A percentile compares a stretch with the other conserved stretches of the same genome.
These are phyloP conservation scores for Cladosporium sp. DNA, from an alignment of 2,329 filamentous ascomycete species.

Conservation along the genomic window DNA sequence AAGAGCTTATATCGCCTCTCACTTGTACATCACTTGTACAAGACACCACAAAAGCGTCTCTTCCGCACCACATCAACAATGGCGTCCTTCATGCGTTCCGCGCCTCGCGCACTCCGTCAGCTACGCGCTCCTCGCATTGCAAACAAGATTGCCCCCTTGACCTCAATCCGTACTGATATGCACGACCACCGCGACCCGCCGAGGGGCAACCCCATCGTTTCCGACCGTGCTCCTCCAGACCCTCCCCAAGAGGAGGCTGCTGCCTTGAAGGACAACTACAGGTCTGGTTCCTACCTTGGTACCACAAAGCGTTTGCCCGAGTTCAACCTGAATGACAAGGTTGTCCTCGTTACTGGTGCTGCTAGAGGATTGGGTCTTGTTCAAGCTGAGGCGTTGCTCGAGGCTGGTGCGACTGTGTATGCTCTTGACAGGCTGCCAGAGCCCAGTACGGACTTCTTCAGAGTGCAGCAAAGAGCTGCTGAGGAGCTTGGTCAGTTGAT, in stretches of 20 bases:
- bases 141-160: conserved; percentile 16
- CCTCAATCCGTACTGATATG: conserved; percentile 16
- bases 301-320: conserved; percentile 56
- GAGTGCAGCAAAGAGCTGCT: conserved; percentile 59
- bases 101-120: conserved; percentile 19
- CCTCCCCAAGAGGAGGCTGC: conserved; percentile 30
- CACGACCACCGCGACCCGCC: conserved; percentile 30
- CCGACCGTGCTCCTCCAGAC: conserved; percentile 26
- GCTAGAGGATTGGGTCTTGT: conserved; percentile 69
- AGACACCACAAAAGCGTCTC: background rate
- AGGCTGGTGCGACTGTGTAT: conserved; percentile 71
- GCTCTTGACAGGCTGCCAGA: conserved; percentile 59
- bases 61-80: conserved; percentile 9
- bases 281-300: conserved; percentile 30
- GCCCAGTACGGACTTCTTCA: conserved; percentile 60
- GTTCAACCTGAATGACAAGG: conserved; percentile 68
- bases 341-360: conserved; percentile 67
- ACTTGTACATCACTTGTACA: too few relatives aligned
- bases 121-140: conserved; percentile 11
- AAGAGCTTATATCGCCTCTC: background rate
- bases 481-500: conserved; percentile 51
- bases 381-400: conserved; percentile 67
- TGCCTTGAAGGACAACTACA: conserved; percentile 27
- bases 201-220: conserved; percentile 27
- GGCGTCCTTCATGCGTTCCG: conserved; percentile 19